These are phyloP conservation scores for Acanthochlamys bracteata DNA, from an alignment of 106 monocot genomes.

Conservation along the genomic window DNA sequence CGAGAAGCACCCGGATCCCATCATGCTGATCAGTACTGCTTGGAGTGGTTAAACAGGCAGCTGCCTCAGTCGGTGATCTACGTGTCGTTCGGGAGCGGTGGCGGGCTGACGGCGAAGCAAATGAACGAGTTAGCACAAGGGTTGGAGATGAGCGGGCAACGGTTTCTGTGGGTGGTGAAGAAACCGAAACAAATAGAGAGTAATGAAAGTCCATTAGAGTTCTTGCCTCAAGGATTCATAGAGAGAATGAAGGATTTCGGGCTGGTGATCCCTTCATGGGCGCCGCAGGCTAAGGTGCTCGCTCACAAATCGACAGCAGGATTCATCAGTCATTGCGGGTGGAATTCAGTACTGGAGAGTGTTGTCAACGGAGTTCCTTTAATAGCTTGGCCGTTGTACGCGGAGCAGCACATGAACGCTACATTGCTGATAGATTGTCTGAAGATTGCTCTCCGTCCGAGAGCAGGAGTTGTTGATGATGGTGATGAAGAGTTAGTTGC, in stretches of 20 bases:
- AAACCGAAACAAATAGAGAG: background rate
- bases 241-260: conserved; percentile 5
- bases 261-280: conserved; percentile 4
- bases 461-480: no score
- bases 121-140: background rate
- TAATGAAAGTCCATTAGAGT: background rate
- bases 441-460: background rate
- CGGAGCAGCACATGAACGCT: conserved; percentile 10
- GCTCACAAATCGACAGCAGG: background rate
- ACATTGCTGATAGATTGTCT: background rate
- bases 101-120: background rate
- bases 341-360: conserved; percentile 20
- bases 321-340: conserved; percentile 19
- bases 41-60: conserved; percentile 6
- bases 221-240: conserved; percentile 1
- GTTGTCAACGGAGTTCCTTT: conserved; percentile 6
- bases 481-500: background rate
- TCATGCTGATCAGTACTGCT: no score
- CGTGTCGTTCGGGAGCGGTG: background rate
- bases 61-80: background rate
- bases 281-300: conserved; percentile 14
- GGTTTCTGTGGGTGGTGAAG: background rate
- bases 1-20: background rate
- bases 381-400: conserved; percentile 8
- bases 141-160: background rate